phyloP scores from a whole-genome alignment of 129 eudicot species.

The Arctium lappa region DNA sequence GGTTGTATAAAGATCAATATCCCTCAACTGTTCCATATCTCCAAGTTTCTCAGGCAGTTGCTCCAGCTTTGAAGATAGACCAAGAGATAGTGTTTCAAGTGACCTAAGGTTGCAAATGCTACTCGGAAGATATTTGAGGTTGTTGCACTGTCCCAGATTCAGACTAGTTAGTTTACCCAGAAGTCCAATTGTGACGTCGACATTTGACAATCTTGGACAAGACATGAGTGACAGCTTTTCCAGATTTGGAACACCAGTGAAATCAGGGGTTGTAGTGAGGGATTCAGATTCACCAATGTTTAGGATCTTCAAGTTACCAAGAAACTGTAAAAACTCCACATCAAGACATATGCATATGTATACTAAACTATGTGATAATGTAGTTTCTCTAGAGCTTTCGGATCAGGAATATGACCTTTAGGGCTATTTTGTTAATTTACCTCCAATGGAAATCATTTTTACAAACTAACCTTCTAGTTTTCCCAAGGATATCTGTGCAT shows the following conservation, averaged over 20 bases:
- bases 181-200: slow-evolving; percentile 9
- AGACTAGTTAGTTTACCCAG: neutral
- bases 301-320: slow-evolving; percentile 13
- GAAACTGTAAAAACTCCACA: slow-evolving; percentile 8
- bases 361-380: no score
- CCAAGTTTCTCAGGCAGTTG: slow-evolving; percentile 27
- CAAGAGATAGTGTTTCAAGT: neutral
- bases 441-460: no score
- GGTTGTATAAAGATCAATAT: slow-evolving; percentile 2
- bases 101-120: slow-evolving; percentile 6
- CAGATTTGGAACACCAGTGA: slow-evolving; percentile 8
- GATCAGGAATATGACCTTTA: no score
- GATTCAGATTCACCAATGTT: slow-evolving; percentile 8
- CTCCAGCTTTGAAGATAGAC: slow-evolving; percentile 17
- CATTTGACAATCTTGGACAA: slow-evolving; percentile 6
- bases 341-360: neutral
- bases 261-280: slow-evolving; percentile 18
- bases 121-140: slow-evolving; percentile 8
- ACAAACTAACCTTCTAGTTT: no score
- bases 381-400: no score
- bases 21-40: slow-evolving; percentile 10
- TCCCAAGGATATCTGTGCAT: no score
- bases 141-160: neutral
- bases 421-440: no score
- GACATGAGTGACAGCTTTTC: slow-evolving; percentile 1